Evolutionary conservation across 2,329 filamentous ascomycete genomes (phyloP).

Genomic region (Alternaria gansuensis): DNA sequence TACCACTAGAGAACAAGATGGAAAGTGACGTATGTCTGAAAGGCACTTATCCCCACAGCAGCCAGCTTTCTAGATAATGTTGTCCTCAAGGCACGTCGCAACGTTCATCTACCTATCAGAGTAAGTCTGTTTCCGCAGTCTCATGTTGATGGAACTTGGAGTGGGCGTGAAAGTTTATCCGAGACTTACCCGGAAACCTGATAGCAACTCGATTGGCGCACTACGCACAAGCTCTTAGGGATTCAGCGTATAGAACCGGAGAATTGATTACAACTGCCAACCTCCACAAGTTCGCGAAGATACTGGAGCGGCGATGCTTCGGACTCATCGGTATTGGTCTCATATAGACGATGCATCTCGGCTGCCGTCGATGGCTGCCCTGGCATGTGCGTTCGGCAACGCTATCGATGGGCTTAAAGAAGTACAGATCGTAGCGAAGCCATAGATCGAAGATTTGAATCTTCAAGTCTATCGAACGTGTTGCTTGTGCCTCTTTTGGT

Average conservation of each 20-base stretch:
- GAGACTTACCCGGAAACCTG: slow-evolving; percentile 4
- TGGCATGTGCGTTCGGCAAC: slow-evolving; percentile 14
- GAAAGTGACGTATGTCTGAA: slow-evolving; percentile 10
- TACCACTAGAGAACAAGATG: slow-evolving; percentile 9
- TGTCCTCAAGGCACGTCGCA: slow-evolving; percentile 11
- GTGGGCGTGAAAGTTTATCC: slow-evolving; percentile 13
- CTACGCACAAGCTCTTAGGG: slow-evolving; percentile 8
- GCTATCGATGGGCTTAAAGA: slow-evolving; percentile 22
- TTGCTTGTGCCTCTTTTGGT: slow-evolving; percentile 29
- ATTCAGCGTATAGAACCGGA: not conserved
- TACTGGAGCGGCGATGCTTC: slow-evolving; percentile 3
- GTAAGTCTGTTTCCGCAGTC: slow-evolving; percentile 15
- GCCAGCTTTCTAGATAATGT: slow-evolving; percentile 9
- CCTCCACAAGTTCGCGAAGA: not conserved
- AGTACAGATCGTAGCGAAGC: not conserved
- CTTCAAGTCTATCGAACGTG: slow-evolving; percentile 17
- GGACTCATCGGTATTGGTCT: slow-evolving; percentile 13
- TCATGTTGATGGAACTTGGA: slow-evolving; percentile 9
- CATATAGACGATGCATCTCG: slow-evolving; percentile 12
- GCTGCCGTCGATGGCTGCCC: slow-evolving; percentile 14
- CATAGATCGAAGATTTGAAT: slow-evolving; percentile 17
- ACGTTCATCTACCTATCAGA: slow-evolving; percentile 18
- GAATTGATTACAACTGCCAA: slow-evolving; percentile 10
- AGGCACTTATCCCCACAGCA: not conserved
- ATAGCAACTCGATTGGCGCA: slow-evolving; percentile 9